These are phyloP conservation scores for Dendrobium huoshanense DNA, from an alignment of 106 monocot species.

Conservation along the genomic window DNA sequence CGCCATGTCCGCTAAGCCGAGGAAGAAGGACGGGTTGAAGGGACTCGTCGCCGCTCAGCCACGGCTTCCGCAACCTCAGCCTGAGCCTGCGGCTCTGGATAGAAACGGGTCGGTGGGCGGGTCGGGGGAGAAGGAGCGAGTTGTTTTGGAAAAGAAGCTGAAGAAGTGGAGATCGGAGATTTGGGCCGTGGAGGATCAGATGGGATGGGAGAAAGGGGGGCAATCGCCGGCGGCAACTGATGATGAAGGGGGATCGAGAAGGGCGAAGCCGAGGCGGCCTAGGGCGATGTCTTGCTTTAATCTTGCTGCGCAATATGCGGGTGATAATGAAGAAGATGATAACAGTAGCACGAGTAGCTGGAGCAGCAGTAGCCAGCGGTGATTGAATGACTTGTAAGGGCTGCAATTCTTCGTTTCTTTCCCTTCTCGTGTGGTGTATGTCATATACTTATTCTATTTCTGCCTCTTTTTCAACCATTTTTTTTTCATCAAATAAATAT, in stretches of 20 bases:
- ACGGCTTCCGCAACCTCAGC: conserved; percentile 3
- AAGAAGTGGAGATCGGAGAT: conserved; percentile 33
- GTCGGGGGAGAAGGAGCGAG: conserved; percentile 15
- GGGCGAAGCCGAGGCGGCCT: neutral
- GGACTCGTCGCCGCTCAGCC: neutral
- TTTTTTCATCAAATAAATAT: too few relatives aligned
- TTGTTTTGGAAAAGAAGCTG: conserved; percentile 30
- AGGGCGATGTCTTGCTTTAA: conserved; percentile 10
- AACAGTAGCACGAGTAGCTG: neutral
- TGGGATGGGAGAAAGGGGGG: neutral
- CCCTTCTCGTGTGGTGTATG: too few relatives aligned
- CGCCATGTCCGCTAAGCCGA: neutral
- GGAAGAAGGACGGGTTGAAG: neutral
- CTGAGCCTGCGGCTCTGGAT: neutral
- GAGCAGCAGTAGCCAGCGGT: neutral
- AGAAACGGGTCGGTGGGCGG: conserved; percentile 1
- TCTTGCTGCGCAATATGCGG: conserved; percentile 6
- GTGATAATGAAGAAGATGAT: neutral
- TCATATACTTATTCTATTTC: too few relatives aligned
- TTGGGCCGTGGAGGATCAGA: conserved; percentile 1
- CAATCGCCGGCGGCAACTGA: neutral
- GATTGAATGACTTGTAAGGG: neutral
- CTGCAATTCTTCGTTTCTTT: too few relatives aligned
- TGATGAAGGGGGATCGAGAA: neutral
- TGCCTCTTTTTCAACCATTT: too few relatives aligned